phyloP scores from a whole-genome alignment of 129 eudicot genomes.

The Solidago caesia region DNA sequence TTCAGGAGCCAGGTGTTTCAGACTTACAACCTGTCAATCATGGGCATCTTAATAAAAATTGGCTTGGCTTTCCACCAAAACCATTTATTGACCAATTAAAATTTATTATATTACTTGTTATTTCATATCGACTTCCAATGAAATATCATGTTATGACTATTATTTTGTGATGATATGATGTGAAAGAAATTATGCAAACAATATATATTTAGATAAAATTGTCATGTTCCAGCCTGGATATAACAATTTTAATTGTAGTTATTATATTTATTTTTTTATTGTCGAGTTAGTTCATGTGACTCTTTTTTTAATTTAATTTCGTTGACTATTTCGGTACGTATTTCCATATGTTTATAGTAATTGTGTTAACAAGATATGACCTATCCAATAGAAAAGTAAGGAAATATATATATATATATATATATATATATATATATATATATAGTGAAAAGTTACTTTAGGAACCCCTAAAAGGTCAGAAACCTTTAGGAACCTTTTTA shows the following conservation, averaged over 20 bases:
- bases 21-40: constrained; percentile 26
- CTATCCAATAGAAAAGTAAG: not conserved
- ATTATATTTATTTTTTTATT: too few species aligned
- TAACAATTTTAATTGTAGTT: too few species aligned
- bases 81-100: not conserved
- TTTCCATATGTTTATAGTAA: not conserved
- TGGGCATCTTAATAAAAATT: constrained; percentile 9
- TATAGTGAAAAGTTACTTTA: too few species aligned
- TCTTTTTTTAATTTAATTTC: too few species aligned
- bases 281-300: not conserved
- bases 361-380: not conserved
- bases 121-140: not conserved
- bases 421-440: not conserved
- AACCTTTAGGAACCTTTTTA: too few species aligned
- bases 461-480: too few species aligned
- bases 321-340: not conserved
- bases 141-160: not conserved
- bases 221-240: too few species aligned
- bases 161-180: too few species aligned
- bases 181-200: too few species aligned
- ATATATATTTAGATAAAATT: too few species aligned
- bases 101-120: not conserved
- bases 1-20: constrained; percentile 12
- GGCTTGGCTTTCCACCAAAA: not conserved
- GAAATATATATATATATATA: not conserved